phyloP scores from a whole-genome alignment of 352 stramenopile species.

The Phytophthora hibernalis region DNA sequence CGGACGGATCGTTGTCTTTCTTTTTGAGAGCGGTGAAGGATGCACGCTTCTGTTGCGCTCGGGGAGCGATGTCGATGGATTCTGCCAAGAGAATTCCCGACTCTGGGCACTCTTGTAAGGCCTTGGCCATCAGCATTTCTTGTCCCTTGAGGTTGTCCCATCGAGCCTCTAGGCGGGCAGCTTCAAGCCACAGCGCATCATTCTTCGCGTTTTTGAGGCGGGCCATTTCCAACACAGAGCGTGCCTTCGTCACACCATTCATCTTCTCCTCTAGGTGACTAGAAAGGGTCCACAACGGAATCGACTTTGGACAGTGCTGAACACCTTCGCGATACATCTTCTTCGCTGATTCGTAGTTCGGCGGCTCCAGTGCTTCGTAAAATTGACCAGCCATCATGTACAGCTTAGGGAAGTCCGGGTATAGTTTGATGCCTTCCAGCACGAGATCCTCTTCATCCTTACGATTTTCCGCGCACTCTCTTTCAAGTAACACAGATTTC shows the following conservation, averaged over 20 bases:
- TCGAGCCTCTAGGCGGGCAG: slow-evolving; percentile 94
- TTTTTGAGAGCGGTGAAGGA: slow-evolving; percentile 96
- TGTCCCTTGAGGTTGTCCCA: slow-evolving; percentile 94
- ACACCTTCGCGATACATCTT: slow-evolving; percentile 95
- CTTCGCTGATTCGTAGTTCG: slow-evolving; percentile 80
- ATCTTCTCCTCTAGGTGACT: slow-evolving; percentile 94
- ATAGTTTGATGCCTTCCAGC: slow-evolving; percentile 90
- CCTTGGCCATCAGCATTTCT: slow-evolving; percentile 96
- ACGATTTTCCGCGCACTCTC: slow-evolving; percentile 74
- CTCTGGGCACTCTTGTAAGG: slow-evolving; percentile 96
- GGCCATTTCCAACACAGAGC: slow-evolving; percentile 96
- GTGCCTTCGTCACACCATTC: slow-evolving; percentile 94
- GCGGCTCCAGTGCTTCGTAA: slow-evolving; percentile 67
- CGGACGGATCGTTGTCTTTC: slow-evolving; percentile 96
- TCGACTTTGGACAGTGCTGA: slow-evolving; percentile 92
- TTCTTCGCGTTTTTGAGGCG: slow-evolving; percentile 96
- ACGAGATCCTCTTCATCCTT: slow-evolving; percentile 88
- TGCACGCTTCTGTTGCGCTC: slow-evolving; percentile 96
- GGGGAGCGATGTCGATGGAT: slow-evolving; percentile 94
- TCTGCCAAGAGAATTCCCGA: slow-evolving; percentile 96
- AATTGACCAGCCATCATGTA: slow-evolving; percentile 99
- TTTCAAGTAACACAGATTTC: slow-evolving; percentile 98
- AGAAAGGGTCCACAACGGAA: slow-evolving; percentile 95
- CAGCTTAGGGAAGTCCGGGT: slow-evolving; percentile 94
- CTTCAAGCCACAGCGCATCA: slow-evolving; percentile 96